These are phyloP conservation scores for Coleophoma cylindrospora DNA, from an alignment of 2,329 filamentous ascomycete genomes.

Conservation along the genomic window DNA sequence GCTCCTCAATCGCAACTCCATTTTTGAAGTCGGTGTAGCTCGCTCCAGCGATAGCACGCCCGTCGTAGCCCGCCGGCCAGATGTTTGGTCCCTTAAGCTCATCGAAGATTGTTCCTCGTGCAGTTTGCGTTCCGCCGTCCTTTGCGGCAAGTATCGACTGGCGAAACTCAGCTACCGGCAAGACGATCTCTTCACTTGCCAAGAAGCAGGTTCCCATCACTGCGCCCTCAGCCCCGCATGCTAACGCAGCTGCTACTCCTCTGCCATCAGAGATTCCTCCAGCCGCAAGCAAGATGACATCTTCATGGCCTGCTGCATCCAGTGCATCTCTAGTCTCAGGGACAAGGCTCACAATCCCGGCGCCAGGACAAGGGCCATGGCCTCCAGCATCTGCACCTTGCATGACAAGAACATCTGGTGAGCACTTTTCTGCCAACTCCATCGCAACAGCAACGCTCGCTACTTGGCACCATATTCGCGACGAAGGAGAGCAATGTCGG, in stretches of 20 bases:
- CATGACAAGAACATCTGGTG: constrained; percentile 22
- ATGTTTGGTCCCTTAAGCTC: constrained; percentile 43
- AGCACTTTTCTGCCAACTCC: constrained; percentile 6
- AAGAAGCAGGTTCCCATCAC: constrained; percentile 44
- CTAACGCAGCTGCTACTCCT: constrained; percentile 24
- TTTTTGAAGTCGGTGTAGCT: constrained; percentile 36
- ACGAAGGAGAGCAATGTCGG: constrained; percentile 1
- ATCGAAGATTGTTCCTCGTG: constrained; percentile 43
- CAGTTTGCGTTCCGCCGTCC: constrained; percentile 43
- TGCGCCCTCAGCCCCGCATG: constrained; percentile 30
- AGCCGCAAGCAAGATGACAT: constrained; percentile 19
- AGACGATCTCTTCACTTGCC: constrained; percentile 35
- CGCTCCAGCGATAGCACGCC: constrained; percentile 47
- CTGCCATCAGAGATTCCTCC: constrained; percentile 28
- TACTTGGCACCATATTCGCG: constrained; percentile 22
- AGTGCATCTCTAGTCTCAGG: constrained; percentile 22
- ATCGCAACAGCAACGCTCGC: constrained; percentile 15
- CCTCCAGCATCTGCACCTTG: constrained; percentile 27
- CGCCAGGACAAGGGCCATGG: constrained; percentile 19
- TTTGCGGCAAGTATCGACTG: constrained; percentile 34
- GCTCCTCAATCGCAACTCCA: constrained; percentile 30
- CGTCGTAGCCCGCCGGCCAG: constrained; percentile 52
- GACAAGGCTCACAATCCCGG: constrained; percentile 20
- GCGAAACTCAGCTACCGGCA: constrained; percentile 37
- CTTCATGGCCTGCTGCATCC: neutral